Conservation (phyloP, 2,329 filamentous ascomycete species). For the Penicillium sp. region DNA sequence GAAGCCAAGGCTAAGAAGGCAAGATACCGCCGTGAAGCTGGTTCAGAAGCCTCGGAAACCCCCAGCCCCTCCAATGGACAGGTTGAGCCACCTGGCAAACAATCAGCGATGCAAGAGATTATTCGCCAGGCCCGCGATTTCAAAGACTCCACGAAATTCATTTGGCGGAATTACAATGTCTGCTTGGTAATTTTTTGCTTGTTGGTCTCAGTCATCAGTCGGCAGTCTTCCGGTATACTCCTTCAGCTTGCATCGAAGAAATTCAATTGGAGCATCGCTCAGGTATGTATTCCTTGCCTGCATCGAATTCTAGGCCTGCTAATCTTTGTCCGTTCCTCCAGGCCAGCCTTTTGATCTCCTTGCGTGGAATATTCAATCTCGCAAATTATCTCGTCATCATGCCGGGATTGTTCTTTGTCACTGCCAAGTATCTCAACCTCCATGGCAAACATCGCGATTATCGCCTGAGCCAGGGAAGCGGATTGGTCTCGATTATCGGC, state of each 20-base stretch:
- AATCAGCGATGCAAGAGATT: constrained; percentile 17
- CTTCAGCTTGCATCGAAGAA: constrained; percentile 40
- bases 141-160: constrained; percentile 30
- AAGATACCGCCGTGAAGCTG: not conserved
- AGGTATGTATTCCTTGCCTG: constrained; percentile 23
- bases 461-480: constrained; percentile 29
- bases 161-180: constrained; percentile 34
- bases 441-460: constrained; percentile 32
- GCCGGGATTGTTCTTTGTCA: constrained; percentile 27
- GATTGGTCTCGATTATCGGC: constrained; percentile 31
- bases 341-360: constrained; percentile 39
- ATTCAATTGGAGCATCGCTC: constrained; percentile 38
- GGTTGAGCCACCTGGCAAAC: constrained; percentile 15
- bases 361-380: constrained; percentile 34
- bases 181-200: constrained; percentile 30
- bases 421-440: constrained; percentile 27
- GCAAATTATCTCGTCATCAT: constrained; percentile 33
- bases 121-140: constrained; percentile 28
- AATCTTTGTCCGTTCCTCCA: constrained; percentile 10
- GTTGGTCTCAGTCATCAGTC: constrained; percentile 33
- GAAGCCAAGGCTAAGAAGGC: constrained; percentile 22
- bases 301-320: not conserved
- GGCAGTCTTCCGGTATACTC: constrained; percentile 32
- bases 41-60: not conserved
- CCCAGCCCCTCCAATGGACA: not conserved